Conservation (phyloP, 108 stramenopile genomes). For the Nitzschia sp. region DNA sequence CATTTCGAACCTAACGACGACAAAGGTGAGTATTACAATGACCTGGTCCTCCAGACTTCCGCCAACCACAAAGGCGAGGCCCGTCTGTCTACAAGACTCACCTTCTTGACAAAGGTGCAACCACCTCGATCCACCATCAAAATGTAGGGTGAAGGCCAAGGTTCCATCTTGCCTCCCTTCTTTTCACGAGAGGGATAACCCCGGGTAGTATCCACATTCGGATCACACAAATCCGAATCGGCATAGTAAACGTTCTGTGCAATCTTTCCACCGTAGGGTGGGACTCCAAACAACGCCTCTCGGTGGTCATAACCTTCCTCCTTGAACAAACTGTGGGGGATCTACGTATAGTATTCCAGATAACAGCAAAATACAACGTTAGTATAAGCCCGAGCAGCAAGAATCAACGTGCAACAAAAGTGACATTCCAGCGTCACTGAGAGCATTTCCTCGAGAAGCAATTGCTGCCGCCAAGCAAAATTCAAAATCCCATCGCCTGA, state of each 20-base stretch:
- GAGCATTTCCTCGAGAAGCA: no score
- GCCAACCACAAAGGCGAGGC: background rate
- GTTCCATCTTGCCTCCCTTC: slow-evolving; percentile 55
- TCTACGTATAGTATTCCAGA: slow-evolving; percentile 28
- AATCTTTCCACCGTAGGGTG: slow-evolving; percentile 90
- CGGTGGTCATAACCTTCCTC: slow-evolving; percentile 86
- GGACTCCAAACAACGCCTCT: slow-evolving; percentile 94
- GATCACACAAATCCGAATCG: slow-evolving; percentile 72
- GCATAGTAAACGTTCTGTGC: slow-evolving; percentile 82
- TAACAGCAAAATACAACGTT: background rate
- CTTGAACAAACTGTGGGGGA: slow-evolving; percentile 57
- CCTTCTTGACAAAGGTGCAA: slow-evolving; percentile 92
- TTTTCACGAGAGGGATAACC: slow-evolving; percentile 63
- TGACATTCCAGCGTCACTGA: no score
- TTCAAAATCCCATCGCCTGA: no score
- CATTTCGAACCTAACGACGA: slow-evolving; percentile 65
- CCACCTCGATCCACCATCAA: slow-evolving; percentile 92
- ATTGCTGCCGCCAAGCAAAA: no score
- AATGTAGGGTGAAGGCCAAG: slow-evolving; percentile 85
- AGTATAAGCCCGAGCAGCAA: background rate
- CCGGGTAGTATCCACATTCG: slow-evolving; percentile 56
- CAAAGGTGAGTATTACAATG: background rate
- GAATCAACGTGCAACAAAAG: background rate
- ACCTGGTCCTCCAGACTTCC: background rate
- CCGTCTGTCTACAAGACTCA: slow-evolving; percentile 7